Evolutionary conservation across 163 green algal species (phyloP).

Genomic region (Smithsoniella earleae): DNA sequence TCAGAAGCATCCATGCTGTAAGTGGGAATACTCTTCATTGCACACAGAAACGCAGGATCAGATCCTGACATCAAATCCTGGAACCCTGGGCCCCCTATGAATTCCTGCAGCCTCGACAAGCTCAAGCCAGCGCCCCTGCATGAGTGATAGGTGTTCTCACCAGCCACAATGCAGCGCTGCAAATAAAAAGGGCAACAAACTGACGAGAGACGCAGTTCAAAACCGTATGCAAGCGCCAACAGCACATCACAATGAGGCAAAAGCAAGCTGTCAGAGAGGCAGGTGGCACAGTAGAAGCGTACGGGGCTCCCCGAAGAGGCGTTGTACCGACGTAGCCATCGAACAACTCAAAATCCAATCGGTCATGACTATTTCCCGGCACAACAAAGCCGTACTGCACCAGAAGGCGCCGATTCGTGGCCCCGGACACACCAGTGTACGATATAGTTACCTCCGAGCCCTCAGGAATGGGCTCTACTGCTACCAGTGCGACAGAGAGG

Average conservation of each 20-base stretch:
- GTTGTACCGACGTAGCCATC: constrained; percentile 22
- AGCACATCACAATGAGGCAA: too few relatives aligned
- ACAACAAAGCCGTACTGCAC: constrained; percentile 26
- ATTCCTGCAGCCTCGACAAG: not conserved
- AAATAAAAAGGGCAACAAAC: too few relatives aligned
- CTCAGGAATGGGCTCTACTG: not conserved
- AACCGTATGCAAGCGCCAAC: too few relatives aligned
- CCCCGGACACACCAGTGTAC: constrained; percentile 13
- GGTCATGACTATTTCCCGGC: not conserved
- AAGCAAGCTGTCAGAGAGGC: too few relatives aligned
- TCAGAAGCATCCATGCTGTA: constrained; percentile 28
- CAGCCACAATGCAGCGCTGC: too few relatives aligned
- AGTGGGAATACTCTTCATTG: constrained; percentile 23
- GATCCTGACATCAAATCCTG: not conserved
- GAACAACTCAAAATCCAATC: constrained; percentile 24
- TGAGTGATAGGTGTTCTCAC: too few relatives aligned
- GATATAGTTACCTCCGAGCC: constrained; percentile 13
- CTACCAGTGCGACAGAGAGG: not conserved
- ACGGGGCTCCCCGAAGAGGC: constrained; percentile 11
- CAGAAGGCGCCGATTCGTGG: constrained; percentile 18
- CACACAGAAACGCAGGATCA: constrained; percentile 8
- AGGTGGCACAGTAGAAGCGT: too few relatives aligned
- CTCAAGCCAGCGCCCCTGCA: constrained; percentile 8
- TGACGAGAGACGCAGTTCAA: too few relatives aligned
- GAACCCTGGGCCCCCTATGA: not conserved